These are phyloP conservation scores for Saccharomycopsis sp. DNA, from an alignment of 805 yeast genomes.

Conservation along the genomic window DNA sequence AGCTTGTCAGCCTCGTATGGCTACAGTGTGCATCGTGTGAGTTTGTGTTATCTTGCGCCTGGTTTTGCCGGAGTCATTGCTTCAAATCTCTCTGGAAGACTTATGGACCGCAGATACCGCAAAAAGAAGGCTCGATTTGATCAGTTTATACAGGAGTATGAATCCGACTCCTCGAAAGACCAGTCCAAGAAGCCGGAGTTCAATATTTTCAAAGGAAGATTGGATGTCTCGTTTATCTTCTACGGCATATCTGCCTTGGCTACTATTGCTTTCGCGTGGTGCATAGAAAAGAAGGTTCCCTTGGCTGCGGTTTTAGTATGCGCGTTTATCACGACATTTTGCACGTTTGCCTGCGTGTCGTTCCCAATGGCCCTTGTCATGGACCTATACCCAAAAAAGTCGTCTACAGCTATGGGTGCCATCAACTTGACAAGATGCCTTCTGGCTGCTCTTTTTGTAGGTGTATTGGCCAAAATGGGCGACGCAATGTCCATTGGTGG, in stretches of 20 bases:
- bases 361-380: slow-evolving; percentile 5
- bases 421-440: slow-evolving; percentile 68
- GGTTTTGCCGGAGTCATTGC: slow-evolving; percentile 64
- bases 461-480: slow-evolving; percentile 56
- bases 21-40: slow-evolving; percentile 50
- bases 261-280: slow-evolving; percentile 62
- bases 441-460: slow-evolving; percentile 64
- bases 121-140: not conserved
- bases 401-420: slow-evolving; percentile 71
- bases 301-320: slow-evolving; percentile 52
- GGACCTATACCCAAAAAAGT: slow-evolving; percentile 40
- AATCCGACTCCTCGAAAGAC: slow-evolving; percentile 9
- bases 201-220: slow-evolving; percentile 37
- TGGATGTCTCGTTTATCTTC: slow-evolving; percentile 34
- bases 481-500: slow-evolving; percentile 59
- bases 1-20: slow-evolving; percentile 44
- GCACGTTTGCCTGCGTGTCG: not conserved
- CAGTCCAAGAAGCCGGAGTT: slow-evolving; percentile 31
- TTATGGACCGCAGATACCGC: slow-evolving; percentile 38
- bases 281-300: slow-evolving; percentile 41
- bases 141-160: slow-evolving; percentile 13
- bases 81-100: slow-evolving; percentile 49
- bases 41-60: slow-evolving; percentile 67
- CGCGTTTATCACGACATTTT: slow-evolving; percentile 38
- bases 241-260: slow-evolving; percentile 34